Conservation (phyloP, 2,329 filamentous ascomycete species). For the Samsoniella hepiali region DNA sequence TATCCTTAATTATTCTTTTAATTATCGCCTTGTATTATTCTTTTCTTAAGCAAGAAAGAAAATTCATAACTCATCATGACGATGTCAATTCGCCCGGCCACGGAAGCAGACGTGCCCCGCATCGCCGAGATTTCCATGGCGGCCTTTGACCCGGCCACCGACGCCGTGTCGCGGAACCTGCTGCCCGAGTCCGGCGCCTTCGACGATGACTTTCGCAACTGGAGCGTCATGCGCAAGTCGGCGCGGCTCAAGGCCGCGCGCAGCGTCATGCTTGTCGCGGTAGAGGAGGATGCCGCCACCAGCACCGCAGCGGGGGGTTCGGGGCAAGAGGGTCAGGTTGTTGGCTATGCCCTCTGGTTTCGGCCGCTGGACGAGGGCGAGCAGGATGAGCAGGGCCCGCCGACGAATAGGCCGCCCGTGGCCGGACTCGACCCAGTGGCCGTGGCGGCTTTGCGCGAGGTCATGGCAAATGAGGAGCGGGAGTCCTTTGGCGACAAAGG, state of each 20-base stretch:
- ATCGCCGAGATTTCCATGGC: constrained; percentile 20
- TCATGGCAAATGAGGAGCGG: constrained; percentile 16
- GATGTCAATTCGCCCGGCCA: constrained; percentile 20
- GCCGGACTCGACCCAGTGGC: constrained; percentile 17
- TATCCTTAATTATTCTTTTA: not conserved
- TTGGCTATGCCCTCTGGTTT: constrained; percentile 21
- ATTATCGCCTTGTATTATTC: not conserved
- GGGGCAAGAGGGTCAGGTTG: constrained; percentile 11
- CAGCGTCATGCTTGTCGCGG: constrained; percentile 17
- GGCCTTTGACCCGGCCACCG: constrained; percentile 21
- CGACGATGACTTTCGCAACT: not conserved
- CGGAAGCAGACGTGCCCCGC: constrained; percentile 18
- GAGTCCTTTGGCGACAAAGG: constrained; percentile 20
- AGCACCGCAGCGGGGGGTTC: not conserved
- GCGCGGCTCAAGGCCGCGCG: constrained; percentile 1
- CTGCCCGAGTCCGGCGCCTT: constrained; percentile 15
- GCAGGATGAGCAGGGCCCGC: not conserved
- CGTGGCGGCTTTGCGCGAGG: constrained; percentile 11
- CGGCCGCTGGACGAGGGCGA: not conserved
- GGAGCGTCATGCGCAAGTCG: constrained; percentile 20
- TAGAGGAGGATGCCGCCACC: constrained; percentile 2
- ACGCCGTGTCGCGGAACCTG: constrained; percentile 20
- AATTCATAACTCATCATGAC: constrained; percentile 15
- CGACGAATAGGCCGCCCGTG: not conserved
- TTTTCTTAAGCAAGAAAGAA: not conserved